These are phyloP conservation scores for Taiozyma sp. DNA, from an alignment of 1,139 yeast species.

Conservation along the genomic window DNA sequence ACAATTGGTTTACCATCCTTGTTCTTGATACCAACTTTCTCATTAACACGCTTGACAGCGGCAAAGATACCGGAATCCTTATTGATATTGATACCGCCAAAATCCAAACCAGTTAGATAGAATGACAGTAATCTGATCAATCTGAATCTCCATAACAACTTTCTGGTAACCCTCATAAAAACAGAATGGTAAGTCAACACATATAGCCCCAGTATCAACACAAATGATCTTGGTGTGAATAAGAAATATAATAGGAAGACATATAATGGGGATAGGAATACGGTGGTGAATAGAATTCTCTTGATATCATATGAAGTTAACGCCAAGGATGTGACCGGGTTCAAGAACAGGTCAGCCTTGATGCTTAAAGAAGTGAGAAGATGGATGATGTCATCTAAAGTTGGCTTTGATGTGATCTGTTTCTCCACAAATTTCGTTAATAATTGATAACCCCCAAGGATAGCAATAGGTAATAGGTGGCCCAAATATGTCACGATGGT, in stretches of 20 bases:
- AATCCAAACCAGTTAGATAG: constrained; percentile 84
- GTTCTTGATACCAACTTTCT: constrained; percentile 22
- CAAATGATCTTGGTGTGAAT: constrained; percentile 64
- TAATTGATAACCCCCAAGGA: constrained; percentile 62
- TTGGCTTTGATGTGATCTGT: constrained; percentile 65
- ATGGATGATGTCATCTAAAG: constrained; percentile 86
- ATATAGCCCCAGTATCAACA: constrained; percentile 57
- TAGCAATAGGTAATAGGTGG: constrained; percentile 67
- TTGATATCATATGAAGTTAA: constrained; percentile 76
- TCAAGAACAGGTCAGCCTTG: constrained; percentile 69
- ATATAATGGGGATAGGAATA: constrained; percentile 81
- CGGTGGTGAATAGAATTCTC: constrained; percentile 74
- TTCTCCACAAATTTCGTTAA: constrained; percentile 45
- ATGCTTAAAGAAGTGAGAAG: constrained; percentile 71
- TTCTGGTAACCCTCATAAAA: constrained; percentile 76
- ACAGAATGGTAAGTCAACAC: constrained; percentile 82
- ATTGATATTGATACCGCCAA: constrained; percentile 46
- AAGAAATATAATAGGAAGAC: constrained; percentile 63
- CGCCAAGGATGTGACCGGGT: constrained; percentile 70
- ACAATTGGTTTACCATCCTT: constrained; percentile 63
- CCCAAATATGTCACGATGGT: constrained; percentile 71
- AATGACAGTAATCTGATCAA: constrained; percentile 66
- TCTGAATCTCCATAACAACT: constrained; percentile 79
- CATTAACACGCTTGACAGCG: constrained; percentile 46
- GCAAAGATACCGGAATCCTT: constrained; percentile 50